Base-by-base conservation (phyloP, 2,329 filamentous ascomycete species). In the Calonectria pteridis region DNA sequence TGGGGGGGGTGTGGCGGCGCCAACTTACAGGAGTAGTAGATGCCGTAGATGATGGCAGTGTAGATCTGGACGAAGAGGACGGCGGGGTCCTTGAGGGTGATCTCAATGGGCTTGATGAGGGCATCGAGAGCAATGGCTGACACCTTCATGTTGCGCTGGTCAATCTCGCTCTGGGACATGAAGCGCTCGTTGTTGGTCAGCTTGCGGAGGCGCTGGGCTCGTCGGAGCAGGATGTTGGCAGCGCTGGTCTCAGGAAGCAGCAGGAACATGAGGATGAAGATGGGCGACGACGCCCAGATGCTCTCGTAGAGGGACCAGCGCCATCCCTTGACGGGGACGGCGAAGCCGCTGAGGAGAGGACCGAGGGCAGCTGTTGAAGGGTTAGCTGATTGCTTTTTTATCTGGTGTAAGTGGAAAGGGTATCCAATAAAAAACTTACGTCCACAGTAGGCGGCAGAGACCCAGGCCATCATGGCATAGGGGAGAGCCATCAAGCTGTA, bases 251-350 rank as follows among this genome's bases (percentile, higher is more conserved):
- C 92, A 0, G 93, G 93, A 29, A 94, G 87, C 75, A 91, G 87
- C 75, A 92, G 79, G 78, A 93, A 88, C 88, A 94, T 89, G 66
- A 89, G 68, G n/a, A 93, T 75, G 76, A 93, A 88, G 53, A 92
- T 81, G 0, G 91, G 91, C 0, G 86, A 87, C 0, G 90, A 86
- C 23, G 89, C 86, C 91, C 91, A 93, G 71, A 93, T 85, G 69
- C 93, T 89, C 79, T 93, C 90, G 86, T 89, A 92, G 14, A 91
- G 84, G 0, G 89, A 89, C 91, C 91, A 93, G n/a, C 91, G 86
- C 91, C 91, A 94, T 67, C 83, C 84, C 81, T 90, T 87, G 6
- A 85, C 88, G 2, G 87, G 86, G 7, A 93, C 91, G 6, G 89
- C 86, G 81, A 91, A 94, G 6, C 91, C 91, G 3, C 88, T 89